Percentiles rank a stretch among this genome's conserved stretches.
Evolutionary conservation across 1,284 basidiomycete genomes (phyloP).

Genomic region (Fomitiporia mediterranea): DNA sequence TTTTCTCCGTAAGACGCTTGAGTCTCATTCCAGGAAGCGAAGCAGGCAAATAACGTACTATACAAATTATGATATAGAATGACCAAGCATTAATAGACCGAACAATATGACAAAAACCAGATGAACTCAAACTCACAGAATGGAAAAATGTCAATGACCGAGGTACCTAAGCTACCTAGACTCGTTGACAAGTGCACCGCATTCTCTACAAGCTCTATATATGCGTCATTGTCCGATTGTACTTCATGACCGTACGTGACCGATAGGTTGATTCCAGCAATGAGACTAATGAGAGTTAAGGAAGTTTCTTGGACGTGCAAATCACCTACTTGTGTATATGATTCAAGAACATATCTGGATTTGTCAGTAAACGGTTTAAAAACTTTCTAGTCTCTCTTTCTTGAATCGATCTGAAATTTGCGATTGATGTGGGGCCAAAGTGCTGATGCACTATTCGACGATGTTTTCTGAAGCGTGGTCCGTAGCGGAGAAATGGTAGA

Average conservation of each 20-base stretch:
- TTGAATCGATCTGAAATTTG: slow-evolving; percentile 25
- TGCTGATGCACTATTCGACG: slow-evolving; percentile 30
- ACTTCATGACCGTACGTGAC: slow-evolving; percentile 9
- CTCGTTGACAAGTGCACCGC: neutral
- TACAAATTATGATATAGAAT: neutral
- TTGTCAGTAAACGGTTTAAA: slow-evolving; percentile 22
- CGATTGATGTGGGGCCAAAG: slow-evolving; percentile 23
- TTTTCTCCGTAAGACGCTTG: slow-evolving; percentile 6
- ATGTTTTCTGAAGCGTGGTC: slow-evolving; percentile 28
- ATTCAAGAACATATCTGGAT: slow-evolving; percentile 23
- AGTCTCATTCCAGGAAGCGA: slow-evolving; percentile 15
- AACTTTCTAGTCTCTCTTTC: slow-evolving; percentile 26
- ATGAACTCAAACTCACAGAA: neutral
- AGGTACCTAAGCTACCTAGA: slow-evolving; percentile 1
- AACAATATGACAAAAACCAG: neutral
- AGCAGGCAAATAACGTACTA: slow-evolving; percentile 13
- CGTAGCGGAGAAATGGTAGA: slow-evolving; percentile 27
- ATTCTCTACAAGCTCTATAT: neutral
- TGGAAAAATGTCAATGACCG: slow-evolving; percentile 9
- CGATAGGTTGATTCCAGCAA: slow-evolving; percentile 1
- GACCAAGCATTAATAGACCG: neutral
- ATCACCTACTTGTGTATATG: slow-evolving; percentile 26
- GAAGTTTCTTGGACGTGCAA: neutral
- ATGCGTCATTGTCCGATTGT: neutral
- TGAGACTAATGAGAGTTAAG: neutral